These are phyloP conservation scores for Alternaria rosae DNA, from an alignment of 2,329 filamentous ascomycete genomes.

Conservation along the genomic window DNA sequence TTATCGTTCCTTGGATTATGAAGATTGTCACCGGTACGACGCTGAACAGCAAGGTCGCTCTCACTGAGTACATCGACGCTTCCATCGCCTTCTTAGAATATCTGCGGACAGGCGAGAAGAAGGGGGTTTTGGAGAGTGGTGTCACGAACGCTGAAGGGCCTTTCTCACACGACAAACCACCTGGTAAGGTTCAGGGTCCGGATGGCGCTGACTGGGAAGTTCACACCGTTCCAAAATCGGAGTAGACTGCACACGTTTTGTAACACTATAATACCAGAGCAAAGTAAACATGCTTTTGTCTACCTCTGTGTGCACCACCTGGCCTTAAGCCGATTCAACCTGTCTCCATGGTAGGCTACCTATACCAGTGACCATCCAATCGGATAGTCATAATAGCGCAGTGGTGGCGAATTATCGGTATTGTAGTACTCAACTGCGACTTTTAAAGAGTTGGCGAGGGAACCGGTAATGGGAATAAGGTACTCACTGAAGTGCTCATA, in stretches of 20 bases:
- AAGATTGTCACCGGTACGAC: constrained; percentile 68
- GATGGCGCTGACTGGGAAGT: constrained; percentile 14
- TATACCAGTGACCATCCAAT: not conserved
- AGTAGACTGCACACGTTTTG: not conserved
- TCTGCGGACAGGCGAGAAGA: constrained; percentile 49
- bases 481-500: not conserved
- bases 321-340: not conserved
- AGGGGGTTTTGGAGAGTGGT: constrained; percentile 60
- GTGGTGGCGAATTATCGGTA: not conserved
- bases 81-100: constrained; percentile 66
- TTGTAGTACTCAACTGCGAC: not conserved
- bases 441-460: not conserved
- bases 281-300: not conserved
- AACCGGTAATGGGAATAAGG: not conserved
- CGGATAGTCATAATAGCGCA: not conserved
- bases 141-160: constrained; percentile 50
- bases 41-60: constrained; percentile 63
- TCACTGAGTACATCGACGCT: constrained; percentile 67
- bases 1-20: constrained; percentile 68
- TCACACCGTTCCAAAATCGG: constrained; percentile 1
- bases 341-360: not conserved
- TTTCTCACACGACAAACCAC: not conserved
- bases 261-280: not conserved
- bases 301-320: not conserved
- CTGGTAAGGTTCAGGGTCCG: constrained; percentile 1